A percentile compares a stretch with the other conserved stretches of the same genome.
These are phyloP conservation scores for Whalleya microplaca DNA, from an alignment of 2,329 filamentous ascomycete species.

Conservation along the genomic window DNA sequence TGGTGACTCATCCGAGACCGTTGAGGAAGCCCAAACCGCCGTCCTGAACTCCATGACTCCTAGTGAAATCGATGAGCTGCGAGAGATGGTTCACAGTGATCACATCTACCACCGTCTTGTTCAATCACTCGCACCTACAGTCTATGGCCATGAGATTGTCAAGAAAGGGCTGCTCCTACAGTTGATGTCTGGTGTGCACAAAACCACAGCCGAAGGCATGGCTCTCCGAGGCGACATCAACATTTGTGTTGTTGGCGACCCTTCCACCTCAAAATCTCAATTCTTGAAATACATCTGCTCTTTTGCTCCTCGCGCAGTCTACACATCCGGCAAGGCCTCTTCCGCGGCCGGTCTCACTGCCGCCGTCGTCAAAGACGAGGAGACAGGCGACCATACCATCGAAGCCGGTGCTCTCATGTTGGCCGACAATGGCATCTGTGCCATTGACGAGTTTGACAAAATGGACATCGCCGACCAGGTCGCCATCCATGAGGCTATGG, in stretches of 20 bases:
- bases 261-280: conserved; percentile 95
- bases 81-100: conserved; percentile 90
- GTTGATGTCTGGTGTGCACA: conserved; percentile 93
- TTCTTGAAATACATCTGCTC: conserved; percentile 98
- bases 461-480: conserved; percentile 98
- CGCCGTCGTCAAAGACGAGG: conserved; percentile 95
- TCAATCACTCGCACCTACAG: conserved; percentile 92
- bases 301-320: conserved; percentile 93
- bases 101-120: conserved; percentile 94
- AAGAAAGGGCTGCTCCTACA: conserved; percentile 96
- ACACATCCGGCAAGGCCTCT: conserved; percentile 96
- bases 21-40: conserved; percentile 85
- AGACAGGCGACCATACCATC: conserved; percentile 98
- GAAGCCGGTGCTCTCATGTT: conserved; percentile 98
- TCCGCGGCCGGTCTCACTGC: conserved; percentile 97
- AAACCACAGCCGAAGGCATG: conserved; percentile 92
- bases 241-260: conserved; percentile 97
- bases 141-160: conserved; percentile 95
- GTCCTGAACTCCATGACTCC: conserved; percentile 84
- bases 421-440: conserved; percentile 94
- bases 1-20: conserved; percentile 69
- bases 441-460: conserved; percentile 99
- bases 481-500: conserved; percentile 99
- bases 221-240: conserved; percentile 96
- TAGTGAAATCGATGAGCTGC: conserved; percentile 87